Base-by-base conservation (phyloP, 352 stramenopile species). In the Phytopythium delawarense region DNA sequence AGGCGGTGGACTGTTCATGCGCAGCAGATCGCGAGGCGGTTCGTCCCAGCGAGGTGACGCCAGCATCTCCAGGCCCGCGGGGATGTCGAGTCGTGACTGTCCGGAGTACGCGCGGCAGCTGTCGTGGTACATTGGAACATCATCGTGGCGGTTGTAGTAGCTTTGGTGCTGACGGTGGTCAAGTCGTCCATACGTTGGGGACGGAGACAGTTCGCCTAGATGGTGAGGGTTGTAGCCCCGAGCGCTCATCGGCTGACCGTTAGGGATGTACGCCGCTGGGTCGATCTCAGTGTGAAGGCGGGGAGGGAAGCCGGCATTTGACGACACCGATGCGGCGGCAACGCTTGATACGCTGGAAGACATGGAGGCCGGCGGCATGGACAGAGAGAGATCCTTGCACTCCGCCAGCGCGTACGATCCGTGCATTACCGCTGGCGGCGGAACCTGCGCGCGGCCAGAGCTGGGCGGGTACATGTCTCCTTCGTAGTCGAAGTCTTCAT, bases 241-340 rank as follows among this genome's bases (percentile, higher is more conserved):
- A 8, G 55, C 40, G 25, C 55, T 61, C 25, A 61, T 15, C 28
- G 55, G 55, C 2, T 61, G 55, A 1, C 39, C 55, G 42, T 51
- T 40, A 12, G 55, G 55, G 25, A 75, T 50, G 34, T 75, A 75
- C 0, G 65, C 62, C 7, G 65, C 65, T 7, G 65, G 65, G 46
- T 75, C 59, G 56, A 75, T 72, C 28, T 75, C 60, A 6, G 69
- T 72, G 59, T 75, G 65, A 20, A 72, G 65, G 18, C 46, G 59
- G 34, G 70, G 42, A 6, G 65, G 65, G 42, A 64, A 70, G 30
- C 39, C 51, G 6, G 58, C 9, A 4, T 9, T 40, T 23, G 39
- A 61, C 39, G 39, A 32, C 9, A n/a, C 18, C 21, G 54, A 51
- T 0, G 53, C 7, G 0, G 35, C 35, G 5, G 16, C 32, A 12